Base-by-base conservation (phyloP, 129 eudicot genomes). In the Lactuca saligna region DNA sequence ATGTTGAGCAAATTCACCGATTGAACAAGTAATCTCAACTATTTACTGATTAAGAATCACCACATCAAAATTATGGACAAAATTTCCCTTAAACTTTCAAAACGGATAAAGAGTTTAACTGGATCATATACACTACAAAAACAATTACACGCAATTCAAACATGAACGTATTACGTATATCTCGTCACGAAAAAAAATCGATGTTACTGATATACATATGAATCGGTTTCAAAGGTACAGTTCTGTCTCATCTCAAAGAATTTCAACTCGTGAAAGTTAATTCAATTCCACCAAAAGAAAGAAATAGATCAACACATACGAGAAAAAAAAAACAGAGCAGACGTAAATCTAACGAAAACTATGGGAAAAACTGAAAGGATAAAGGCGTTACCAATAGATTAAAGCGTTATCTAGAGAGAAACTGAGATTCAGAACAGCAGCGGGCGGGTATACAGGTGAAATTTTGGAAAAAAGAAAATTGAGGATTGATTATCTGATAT, bases 361-460 rank as follows among this genome's bases (percentile, higher is more conserved):
- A 0, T 35, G 13, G 37, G 20, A 37, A 50, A 63, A 2, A 7
- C 14, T 35, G 54, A 68, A 4, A 25, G 3, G 17, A 17, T 38
- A 17, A 6, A 17, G 42, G 39, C 17, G 61, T 38, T 68, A 68
- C 73, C 73, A 54, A 17, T 63, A 67, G 60, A 12, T 42, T 11
- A 16, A 32, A 49, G 14, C 42, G 55, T 49, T 66, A 51, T 39
- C 46, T 13, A 25, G 29, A 41, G 69, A 9, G 12, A 1, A 38
- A 8, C 1, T 6, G 49, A 68, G 63, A 57, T 42, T 44, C 38
- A 25, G 38, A 39, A 63, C 8, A 49, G 70, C 34, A 66, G 59
- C 58, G 29, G 50, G 50, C 15, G 15, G 37, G 59, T 55, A 60
- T 20, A 69, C 20, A 32, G 58, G n/a, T 8, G 44, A 10, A 2